Percentiles rank a stretch among this genome's conserved stretches.
Evolutionary conservation across 805 yeast genomes (phyloP).

Genomic region (Saccharomycopsis malanga): DNA sequence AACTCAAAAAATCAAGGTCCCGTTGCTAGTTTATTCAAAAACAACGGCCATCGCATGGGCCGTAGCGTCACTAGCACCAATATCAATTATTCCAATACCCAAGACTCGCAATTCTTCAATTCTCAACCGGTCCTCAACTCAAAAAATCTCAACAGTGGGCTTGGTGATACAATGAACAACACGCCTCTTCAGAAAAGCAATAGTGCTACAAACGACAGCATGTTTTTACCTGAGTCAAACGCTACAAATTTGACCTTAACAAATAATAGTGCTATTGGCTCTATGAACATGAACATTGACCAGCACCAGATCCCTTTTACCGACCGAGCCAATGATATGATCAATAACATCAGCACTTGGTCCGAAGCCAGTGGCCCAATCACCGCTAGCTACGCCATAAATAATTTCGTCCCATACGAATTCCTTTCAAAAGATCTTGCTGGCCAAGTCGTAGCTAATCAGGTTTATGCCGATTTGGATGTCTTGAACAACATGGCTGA

Average conservation of each 20-base stretch:
- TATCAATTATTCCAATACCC: neutral
- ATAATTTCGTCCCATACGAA: constrained; percentile 15
- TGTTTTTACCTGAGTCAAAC: too few species aligned
- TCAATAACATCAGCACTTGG: constrained; percentile 55
- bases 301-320: constrained; percentile 23
- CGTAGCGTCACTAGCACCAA: constrained; percentile 11
- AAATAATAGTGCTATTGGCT: neutral
- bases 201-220: neutral
- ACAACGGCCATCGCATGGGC: neutral
- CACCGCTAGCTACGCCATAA: constrained; percentile 22
- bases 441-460: neutral
- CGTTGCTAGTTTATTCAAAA: too few species aligned
- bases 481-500: neutral
- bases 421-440: constrained; percentile 21
- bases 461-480: neutral
- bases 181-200: constrained; percentile 1
- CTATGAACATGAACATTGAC: neutral
- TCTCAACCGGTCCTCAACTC: neutral
- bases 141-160: neutral
- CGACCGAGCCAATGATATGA: constrained; percentile 52
- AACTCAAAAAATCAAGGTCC: constrained; percentile 9
- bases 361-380: constrained; percentile 40
- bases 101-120: neutral
- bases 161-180: constrained; percentile 1
- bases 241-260: neutral